phyloP scores from a whole-genome alignment of 371 early-diverging fungal species.

The Mucor racemosus region DNA sequence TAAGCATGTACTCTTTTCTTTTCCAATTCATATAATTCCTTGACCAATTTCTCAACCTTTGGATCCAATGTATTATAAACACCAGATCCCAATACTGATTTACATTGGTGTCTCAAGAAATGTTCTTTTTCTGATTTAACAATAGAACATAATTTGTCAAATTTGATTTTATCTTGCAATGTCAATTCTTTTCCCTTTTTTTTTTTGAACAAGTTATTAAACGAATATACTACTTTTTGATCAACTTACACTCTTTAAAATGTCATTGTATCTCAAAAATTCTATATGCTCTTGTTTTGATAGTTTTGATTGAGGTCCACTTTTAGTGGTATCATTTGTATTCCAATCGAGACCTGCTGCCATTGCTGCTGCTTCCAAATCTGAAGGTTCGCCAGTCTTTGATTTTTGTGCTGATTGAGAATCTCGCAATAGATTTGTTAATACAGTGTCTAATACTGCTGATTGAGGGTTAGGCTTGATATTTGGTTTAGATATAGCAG shows the following conservation, averaged over 20 bases:
- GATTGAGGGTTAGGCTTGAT: neutral
- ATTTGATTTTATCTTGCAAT: neutral
- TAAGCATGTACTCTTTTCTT: slow-evolving; percentile 9
- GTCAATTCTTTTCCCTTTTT: neutral
- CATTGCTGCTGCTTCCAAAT: slow-evolving; percentile 20
- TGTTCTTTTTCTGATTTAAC: slow-evolving; percentile 15
- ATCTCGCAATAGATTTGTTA: slow-evolving; percentile 2
- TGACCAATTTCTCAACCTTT: neutral
- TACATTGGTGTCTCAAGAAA: slow-evolving; percentile 13
- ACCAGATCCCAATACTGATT: slow-evolving; percentile 1
- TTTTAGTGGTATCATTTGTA: neutral
- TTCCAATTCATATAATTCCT: slow-evolving; percentile 7
- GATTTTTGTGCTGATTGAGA: slow-evolving; percentile 2
- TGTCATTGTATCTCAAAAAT: neutral
- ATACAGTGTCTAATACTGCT: slow-evolving; percentile 5
- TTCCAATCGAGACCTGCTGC: slow-evolving; percentile 9
- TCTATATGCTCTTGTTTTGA: slow-evolving; percentile 9
- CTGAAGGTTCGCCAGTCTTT: neutral
- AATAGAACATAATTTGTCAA: neutral
- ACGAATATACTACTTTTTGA: neutral
- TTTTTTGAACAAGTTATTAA: neutral
- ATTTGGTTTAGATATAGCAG: neutral
- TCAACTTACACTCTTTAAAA: neutral
- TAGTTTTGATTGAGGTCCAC: slow-evolving; percentile 2
- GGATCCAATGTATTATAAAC: slow-evolving; percentile 13